Percentiles rank a stretch among this genome's conserved stretches.
Conservation (phyloP, 352 stramenopile genomes). For the Phytophthora multivora region DNA sequence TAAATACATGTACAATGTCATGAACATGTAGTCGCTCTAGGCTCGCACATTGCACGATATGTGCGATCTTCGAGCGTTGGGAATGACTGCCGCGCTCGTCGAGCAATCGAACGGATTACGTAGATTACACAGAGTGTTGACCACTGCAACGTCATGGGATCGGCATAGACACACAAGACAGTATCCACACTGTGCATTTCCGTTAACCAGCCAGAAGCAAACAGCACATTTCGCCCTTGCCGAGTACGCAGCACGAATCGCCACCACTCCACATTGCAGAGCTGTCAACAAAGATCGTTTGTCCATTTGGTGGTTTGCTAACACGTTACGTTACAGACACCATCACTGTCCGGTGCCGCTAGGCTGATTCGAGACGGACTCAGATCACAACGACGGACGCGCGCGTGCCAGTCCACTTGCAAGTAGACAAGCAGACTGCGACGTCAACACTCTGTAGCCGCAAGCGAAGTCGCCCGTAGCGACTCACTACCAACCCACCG, state of each 20-base stretch:
- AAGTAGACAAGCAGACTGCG: conserved; percentile 18
- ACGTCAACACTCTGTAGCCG: not conserved
- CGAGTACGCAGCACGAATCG: not conserved
- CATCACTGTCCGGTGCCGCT: conserved; percentile 11
- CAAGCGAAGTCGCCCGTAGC: not conserved
- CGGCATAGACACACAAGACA: conserved; percentile 10
- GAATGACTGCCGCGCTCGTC: not conserved
- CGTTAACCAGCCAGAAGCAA: conserved; percentile 11
- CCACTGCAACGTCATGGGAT: conserved; percentile 17
- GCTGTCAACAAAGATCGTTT: too few relatives aligned
- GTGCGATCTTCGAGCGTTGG: too few relatives aligned
- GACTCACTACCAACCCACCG: not conserved
- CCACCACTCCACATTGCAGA: too few relatives aligned
- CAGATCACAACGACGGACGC: conserved; percentile 27
- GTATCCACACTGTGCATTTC: not conserved
- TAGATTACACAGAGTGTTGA: conserved; percentile 14
- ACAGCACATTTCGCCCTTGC: not conserved
- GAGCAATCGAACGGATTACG: conserved; percentile 3
- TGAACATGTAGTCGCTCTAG: too few relatives aligned
- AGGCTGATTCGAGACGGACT: conserved; percentile 20
- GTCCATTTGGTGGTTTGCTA: conserved; percentile 3
- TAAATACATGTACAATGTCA: too few relatives aligned
- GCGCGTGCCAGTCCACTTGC: conserved; percentile 8
- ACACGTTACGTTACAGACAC: not conserved
- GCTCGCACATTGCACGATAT: too few relatives aligned